Conservation (phyloP, 2,329 filamentous ascomycete genomes). For the Curvularia eragrostidis region DNA sequence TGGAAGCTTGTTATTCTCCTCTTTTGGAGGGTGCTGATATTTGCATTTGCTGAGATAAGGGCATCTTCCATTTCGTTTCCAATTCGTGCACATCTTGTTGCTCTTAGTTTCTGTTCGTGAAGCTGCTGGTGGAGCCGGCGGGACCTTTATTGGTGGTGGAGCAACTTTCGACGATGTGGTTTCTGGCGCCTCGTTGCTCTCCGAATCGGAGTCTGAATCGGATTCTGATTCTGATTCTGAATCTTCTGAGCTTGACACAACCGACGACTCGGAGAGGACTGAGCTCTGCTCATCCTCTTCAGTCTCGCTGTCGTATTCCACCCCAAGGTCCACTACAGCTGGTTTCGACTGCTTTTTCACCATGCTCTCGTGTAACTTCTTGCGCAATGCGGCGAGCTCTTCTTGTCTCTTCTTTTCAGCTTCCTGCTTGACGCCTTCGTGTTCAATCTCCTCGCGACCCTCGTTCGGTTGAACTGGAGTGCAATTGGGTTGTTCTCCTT, state of each 20-base stretch:
- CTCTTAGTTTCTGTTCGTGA: conserved; percentile 15
- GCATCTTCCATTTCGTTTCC: conserved; percentile 38
- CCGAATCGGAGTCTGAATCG: conserved; percentile 34
- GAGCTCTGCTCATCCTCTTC: conserved; percentile 35
- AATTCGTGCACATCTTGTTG: conserved; percentile 31
- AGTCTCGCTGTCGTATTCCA: conserved; percentile 43
- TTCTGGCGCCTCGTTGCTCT: conserved; percentile 43
- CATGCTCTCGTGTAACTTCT: conserved; percentile 45
- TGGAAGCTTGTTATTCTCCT: conserved; percentile 26
- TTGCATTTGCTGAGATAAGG: conserved; percentile 35
- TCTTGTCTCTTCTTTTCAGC: conserved; percentile 11
- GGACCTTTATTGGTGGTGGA: conserved; percentile 20
- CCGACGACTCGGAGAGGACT: conserved; percentile 37
- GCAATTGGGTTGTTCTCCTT: neutral
- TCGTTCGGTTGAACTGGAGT: neutral
- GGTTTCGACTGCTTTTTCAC: conserved; percentile 23
- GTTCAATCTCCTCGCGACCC: conserved; percentile 9
- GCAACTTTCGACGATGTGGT: conserved; percentile 47
- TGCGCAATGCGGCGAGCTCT: conserved; percentile 45
- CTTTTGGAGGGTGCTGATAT: conserved; percentile 33
- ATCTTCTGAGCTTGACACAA: conserved; percentile 44
- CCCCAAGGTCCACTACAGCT: conserved; percentile 33
- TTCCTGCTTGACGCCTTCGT: conserved; percentile 7
- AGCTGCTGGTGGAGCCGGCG: conserved; percentile 19
- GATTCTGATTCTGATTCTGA: conserved; percentile 31